Evolutionary conservation across 164 flowering plant genomes (phyloP).

Genomic region (Magnolia sinica): DNA sequence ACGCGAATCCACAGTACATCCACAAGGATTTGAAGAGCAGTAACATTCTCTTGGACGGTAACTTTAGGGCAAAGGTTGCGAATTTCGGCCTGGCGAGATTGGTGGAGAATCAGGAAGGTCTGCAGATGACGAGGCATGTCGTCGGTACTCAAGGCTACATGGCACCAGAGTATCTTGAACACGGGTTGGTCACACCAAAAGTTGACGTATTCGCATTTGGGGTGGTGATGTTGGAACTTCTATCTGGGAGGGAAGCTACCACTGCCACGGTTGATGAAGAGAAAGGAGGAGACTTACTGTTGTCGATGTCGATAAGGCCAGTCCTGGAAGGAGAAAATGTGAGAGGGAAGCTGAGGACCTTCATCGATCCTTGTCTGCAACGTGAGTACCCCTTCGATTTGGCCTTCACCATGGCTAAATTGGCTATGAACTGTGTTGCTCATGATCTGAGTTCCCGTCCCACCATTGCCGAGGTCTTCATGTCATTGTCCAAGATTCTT

Average conservation of each 20-base stretch:
- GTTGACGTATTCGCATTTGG: conserved; percentile 74
- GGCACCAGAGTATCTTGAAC: conserved; percentile 71
- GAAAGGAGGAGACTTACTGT: conserved; percentile 23
- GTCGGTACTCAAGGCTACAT: conserved; percentile 69
- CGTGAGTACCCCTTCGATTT: conserved; percentile 57
- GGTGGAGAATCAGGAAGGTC: conserved; percentile 17
- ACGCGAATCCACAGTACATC: conserved; percentile 41
- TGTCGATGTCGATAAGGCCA: conserved; percentile 25
- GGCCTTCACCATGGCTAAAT: conserved; percentile 58
- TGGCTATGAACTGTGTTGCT: conserved; percentile 54
- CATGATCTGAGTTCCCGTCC: conserved; percentile 51
- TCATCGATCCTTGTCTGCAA: conserved; percentile 30
- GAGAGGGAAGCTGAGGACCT: conserved; percentile 45
- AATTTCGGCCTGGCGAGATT: conserved; percentile 59
- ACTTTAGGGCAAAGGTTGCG: conserved; percentile 48
- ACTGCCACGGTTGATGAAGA: conserved; percentile 8
- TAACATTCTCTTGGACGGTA: conserved; percentile 48
- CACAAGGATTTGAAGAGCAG: conserved; percentile 69
- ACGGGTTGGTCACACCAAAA: conserved; percentile 59
- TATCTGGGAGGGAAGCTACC: conserved; percentile 59
- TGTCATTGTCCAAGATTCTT: conserved; percentile 48
- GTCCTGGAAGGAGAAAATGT: conserved; percentile 56
- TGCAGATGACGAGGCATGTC: conserved; percentile 57
- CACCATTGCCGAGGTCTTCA: conserved; percentile 38
- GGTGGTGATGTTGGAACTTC: conserved; percentile 60